These are phyloP conservation scores for Geotrichum restrictum DNA, from an alignment of 1,139 yeast genomes.

Conservation along the genomic window DNA sequence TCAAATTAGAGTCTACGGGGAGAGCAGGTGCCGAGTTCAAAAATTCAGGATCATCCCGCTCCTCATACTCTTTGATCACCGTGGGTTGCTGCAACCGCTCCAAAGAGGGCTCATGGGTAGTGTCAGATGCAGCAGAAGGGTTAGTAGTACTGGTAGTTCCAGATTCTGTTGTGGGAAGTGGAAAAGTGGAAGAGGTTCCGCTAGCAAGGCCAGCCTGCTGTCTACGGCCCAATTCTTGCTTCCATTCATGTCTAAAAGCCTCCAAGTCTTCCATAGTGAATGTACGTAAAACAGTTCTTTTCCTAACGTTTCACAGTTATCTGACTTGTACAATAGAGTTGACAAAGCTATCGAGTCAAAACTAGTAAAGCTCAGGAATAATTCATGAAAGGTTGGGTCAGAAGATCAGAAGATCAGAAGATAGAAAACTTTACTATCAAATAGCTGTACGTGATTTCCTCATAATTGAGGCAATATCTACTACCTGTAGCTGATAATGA, in stretches of 20 bases:
- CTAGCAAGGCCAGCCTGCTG: constrained; percentile 1
- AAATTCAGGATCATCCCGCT: constrained; percentile 1
- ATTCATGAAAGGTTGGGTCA: no score
- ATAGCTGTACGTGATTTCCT: no score
- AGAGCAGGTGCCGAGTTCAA: not conserved
- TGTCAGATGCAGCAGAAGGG: not conserved
- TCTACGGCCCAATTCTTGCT: constrained; percentile 1
- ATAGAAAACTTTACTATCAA: no score
- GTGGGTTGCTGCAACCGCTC: not conserved
- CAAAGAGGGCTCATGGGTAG: not conserved
- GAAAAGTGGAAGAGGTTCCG: not conserved
- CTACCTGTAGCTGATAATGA: no score
- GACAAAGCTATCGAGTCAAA: no score
- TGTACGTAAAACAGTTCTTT: no score
- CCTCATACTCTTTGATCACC: no score
- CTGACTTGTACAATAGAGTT: no score
- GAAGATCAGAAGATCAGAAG: no score
- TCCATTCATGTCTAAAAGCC: constrained; percentile 3
- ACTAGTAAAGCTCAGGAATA: no score
- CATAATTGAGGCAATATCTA: no score
- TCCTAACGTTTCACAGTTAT: no score
- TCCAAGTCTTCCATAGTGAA: not conserved
- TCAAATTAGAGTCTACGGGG: not conserved
- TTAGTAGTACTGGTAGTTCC: not conserved
- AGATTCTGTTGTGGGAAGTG: not conserved